Evolutionary conservation across 176 grass and related monocot genomes (phyloP), one percentile per base, ranked within the genome.

Genomic region (Alloteropsis semialata): DNA sequence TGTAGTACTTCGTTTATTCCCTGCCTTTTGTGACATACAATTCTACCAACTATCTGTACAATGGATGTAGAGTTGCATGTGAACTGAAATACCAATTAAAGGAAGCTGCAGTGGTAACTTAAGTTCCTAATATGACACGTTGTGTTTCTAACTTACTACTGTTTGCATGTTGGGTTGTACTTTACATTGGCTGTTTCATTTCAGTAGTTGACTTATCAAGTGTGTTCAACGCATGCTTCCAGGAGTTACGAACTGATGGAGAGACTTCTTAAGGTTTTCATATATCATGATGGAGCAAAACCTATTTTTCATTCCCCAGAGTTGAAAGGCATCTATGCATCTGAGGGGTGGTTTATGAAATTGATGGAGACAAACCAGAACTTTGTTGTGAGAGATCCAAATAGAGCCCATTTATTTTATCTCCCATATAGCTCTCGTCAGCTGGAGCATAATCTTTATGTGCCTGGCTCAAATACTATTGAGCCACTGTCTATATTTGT

Each of bases 191-290:
- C 58, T 74, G 5, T 75, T 81, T 44, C 11, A 12, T 17, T 85
- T 81, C 34, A 55, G 29, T 39, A 56, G 14, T 54, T 88, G 29
- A 24, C 8, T 77, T 30, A 46, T 50, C 70, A 63, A 46, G 56
- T 39, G 16, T 42, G 65, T 65, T 65, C 15, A 44, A 79, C 60
- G 82, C 10, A n/a, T 75, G 51, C 36, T 69, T 87, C 56, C 84
- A 98, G 95, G 95, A 98, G 95, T 82, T 98, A 98, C 76, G 92
- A 95, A 85, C 51, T 95, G 61, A 98, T 98, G 95, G 92, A 93
- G 62, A 87, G 53, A 30, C 61, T 94, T 82, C 80, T 98, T 57
- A 98, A 95, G 81, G 84, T 95, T 69, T 98, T 91, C 33, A 89
- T 95, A 86, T 98, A 95, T 68, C 80, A 91, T 77, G 95, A 98